Percentiles rank a stretch among this genome's conserved stretches.
Conservation (phyloP, 192 early-diverging fungal genomes). For the Kappamyces sp. region DNA sequence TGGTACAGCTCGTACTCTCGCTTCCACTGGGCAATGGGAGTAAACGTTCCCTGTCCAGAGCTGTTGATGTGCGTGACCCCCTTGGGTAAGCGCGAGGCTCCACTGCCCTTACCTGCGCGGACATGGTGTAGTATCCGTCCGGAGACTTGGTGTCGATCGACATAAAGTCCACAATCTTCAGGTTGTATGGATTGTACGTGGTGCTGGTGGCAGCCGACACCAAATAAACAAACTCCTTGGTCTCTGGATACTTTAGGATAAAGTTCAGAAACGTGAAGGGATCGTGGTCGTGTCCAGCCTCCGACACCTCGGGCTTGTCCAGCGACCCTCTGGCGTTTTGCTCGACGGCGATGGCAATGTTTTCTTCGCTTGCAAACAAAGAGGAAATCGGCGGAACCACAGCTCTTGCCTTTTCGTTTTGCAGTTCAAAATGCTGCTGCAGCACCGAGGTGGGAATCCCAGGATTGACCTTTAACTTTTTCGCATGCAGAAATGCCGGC, state of each 20-base stretch:
- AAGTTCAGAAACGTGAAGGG: conserved; percentile 41
- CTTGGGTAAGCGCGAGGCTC: conserved; percentile 14
- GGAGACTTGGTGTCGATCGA: conserved; percentile 28
- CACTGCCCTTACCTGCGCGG: conserved; percentile 28
- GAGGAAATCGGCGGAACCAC: background rate
- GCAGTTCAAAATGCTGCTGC: conserved; percentile 4
- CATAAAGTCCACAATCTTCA: conserved; percentile 42
- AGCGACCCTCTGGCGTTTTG: background rate
- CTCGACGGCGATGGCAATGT: background rate
- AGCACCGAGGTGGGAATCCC: conserved; percentile 6
- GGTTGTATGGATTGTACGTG: conserved; percentile 49
- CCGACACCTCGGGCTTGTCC: background rate
- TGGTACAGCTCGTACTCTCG: conserved; percentile 51
- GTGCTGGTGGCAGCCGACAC: conserved; percentile 25
- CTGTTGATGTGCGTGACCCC: conserved; percentile 47
- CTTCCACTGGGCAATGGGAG: conserved; percentile 45
- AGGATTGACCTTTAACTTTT: conserved; percentile 11
- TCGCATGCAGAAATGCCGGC: conserved; percentile 3
- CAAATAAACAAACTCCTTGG: conserved; percentile 46
- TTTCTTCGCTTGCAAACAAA: background rate
- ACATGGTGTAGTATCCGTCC: conserved; percentile 45
- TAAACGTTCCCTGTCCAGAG: conserved; percentile 47
- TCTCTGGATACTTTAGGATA: conserved; percentile 23
- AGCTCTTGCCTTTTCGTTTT: conserved; percentile 7
- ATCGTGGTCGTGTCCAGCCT: background rate